Percentiles rank a stretch among this genome's conserved stretches.
phyloP scores from a whole-genome alignment of 331 rosid genomes.

The Malus hybrid region DNA sequence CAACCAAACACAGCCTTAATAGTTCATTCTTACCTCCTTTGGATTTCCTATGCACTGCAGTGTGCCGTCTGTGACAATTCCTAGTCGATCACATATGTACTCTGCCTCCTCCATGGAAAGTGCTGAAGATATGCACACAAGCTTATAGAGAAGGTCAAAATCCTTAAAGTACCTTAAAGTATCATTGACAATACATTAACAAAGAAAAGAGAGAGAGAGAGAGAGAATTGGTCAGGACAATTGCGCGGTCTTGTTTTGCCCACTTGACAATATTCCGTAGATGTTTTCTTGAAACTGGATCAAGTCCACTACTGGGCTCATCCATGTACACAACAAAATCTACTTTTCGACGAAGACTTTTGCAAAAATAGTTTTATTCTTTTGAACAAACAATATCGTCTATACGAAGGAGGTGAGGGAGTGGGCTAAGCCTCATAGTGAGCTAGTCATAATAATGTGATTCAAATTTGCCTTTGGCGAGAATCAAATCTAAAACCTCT shows the following conservation, averaged over 20 bases:
- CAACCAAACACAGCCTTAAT: no score
- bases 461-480: accelerated
- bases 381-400: no score
- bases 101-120: slow-evolving; percentile 91
- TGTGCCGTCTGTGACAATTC: slow-evolving; percentile 60
- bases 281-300: slow-evolving; percentile 70
- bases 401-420: no score
- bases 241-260: slow-evolving; percentile 63
- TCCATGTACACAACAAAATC: slow-evolving; percentile 64
- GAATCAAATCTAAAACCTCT: not conserved
- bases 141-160: no score
- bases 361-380: no score
- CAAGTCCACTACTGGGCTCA: slow-evolving; percentile 72
- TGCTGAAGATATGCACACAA: slow-evolving; percentile 24
- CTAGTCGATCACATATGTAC: slow-evolving; percentile 58
- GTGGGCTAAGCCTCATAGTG: no score
- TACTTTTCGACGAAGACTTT: no score
- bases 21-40: slow-evolving; percentile 33
- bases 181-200: not conserved
- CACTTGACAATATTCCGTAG: slow-evolving; percentile 64
- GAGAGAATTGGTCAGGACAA: slow-evolving; percentile 56
- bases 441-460: no score
- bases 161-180: not conserved
- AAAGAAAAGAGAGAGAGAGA: not conserved
- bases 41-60: slow-evolving; percentile 73